Conservation (phyloP, 495 filamentous ascomycete genomes). For the Filosporella fistucella region DNA sequence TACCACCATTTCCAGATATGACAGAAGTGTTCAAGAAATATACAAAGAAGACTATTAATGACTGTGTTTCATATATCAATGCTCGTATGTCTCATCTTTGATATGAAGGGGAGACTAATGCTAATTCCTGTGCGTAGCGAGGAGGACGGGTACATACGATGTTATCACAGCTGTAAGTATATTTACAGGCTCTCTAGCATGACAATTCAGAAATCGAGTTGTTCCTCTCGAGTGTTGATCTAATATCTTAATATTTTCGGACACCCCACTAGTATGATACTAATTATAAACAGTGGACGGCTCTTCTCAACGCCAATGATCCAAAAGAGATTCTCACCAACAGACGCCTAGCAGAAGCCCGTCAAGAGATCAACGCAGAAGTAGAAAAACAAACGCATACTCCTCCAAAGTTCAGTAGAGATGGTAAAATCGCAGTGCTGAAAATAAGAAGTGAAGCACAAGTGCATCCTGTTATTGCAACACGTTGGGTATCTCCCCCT, state of each 20-base stretch:
- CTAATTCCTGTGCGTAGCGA: no score
- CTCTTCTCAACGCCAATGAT: slow-evolving; percentile 30
- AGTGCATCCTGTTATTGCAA: slow-evolving; percentile 56
- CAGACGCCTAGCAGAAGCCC: slow-evolving; percentile 35
- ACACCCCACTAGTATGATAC: no score
- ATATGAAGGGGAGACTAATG: not conserved
- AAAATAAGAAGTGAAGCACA: slow-evolving; percentile 47
- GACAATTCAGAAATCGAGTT: no score
- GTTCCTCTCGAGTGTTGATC: no score
- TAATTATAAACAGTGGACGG: no score
- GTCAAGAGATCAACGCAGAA: slow-evolving; percentile 48
- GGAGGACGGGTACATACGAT: slow-evolving; percentile 48
- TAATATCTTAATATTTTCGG: no score
- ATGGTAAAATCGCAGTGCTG: slow-evolving; percentile 52
- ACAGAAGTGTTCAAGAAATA: slow-evolving; percentile 46
- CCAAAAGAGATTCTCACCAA: slow-evolving; percentile 43
- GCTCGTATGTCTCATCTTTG: slow-evolving; percentile 27
- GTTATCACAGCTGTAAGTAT: slow-evolving; percentile 45
- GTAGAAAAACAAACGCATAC: slow-evolving; percentile 48
- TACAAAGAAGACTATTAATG: slow-evolving; percentile 51
- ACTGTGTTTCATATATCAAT: slow-evolving; percentile 51
- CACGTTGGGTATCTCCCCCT: no score
- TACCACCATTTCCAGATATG: slow-evolving; percentile 55
- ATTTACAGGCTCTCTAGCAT: no score
- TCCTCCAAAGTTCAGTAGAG: slow-evolving; percentile 50